Evolutionary conservation across 352 stramenopile species (phyloP).

Genomic region (Detonula confervacea): DNA sequence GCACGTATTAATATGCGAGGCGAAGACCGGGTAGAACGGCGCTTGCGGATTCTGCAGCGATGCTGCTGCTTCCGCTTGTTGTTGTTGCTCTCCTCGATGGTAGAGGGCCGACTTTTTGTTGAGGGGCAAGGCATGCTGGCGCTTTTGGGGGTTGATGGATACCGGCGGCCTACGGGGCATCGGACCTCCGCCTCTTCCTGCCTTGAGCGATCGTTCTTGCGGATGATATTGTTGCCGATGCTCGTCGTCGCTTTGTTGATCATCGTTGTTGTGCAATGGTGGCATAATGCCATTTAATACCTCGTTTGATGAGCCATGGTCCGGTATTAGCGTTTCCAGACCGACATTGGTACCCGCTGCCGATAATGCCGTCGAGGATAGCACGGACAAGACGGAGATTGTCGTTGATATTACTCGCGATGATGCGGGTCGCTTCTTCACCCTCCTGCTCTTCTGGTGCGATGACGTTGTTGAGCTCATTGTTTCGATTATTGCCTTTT

Average conservation of each 20-base stretch:
- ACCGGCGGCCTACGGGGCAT: neutral
- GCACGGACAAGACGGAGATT: slow-evolving; percentile 9
- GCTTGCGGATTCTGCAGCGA: neutral
- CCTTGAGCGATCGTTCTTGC: slow-evolving; percentile 1
- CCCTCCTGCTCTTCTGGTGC: no score
- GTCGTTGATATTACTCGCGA: slow-evolving; percentile 9
- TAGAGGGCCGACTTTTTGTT: neutral
- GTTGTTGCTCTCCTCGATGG: neutral
- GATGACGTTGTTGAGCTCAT: no score
- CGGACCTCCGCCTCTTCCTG: neutral
- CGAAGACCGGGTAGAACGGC: slow-evolving; percentile 38
- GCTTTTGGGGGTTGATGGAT: neutral
- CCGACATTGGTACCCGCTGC: neutral
- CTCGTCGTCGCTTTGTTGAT: neutral
- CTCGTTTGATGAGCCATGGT: slow-evolving; percentile 5
- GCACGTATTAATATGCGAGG: slow-evolving; percentile 28
- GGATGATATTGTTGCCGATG: neutral
- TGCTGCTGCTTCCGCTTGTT: neutral
- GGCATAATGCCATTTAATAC: neutral
- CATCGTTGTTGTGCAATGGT: neutral
- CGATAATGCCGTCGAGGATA: slow-evolving; percentile 1
- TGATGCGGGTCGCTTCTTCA: slow-evolving; percentile 10
- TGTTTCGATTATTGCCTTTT: no score
- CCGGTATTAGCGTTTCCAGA: no score
- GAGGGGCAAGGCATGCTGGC: neutral